Evolutionary conservation across 345 rosid genomes (phyloP).

Genomic region (Salix caprea): DNA sequence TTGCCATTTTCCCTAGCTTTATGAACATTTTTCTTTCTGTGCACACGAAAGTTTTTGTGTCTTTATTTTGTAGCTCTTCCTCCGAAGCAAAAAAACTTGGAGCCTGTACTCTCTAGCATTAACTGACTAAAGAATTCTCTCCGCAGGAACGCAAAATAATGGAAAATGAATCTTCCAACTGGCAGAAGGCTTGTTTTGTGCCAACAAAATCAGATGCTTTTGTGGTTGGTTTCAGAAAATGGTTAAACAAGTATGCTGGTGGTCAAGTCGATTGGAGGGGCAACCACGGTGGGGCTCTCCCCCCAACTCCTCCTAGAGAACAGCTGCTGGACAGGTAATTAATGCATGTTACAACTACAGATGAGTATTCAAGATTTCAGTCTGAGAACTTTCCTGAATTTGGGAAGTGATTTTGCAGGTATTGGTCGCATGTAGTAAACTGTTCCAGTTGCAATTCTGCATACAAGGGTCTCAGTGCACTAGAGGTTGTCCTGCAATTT

Average conservation of each 20-base stretch:
- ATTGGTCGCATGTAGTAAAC: background rate
- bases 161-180: conserved; percentile 59
- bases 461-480: background rate
- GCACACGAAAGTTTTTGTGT: too few species aligned
- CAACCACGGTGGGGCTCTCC: conserved; percentile 51
- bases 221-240: conserved; percentile 72
- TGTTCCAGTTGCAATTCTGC: background rate
- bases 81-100: background rate
- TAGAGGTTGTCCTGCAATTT: conserved; percentile 54
- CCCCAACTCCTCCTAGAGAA: conserved; percentile 73
- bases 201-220: conserved; percentile 77
- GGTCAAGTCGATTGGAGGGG: conserved; percentile 75
- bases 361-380: background rate
- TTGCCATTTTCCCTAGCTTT: too few species aligned
- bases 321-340: conserved; percentile 74
- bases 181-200: conserved; percentile 82
- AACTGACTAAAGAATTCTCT: background rate
- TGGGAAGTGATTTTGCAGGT: background rate
- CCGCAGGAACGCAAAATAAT: conserved; percentile 72
- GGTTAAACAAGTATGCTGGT: conserved; percentile 65
- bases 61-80: too few species aligned
- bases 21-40: too few species aligned
- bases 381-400: background rate
- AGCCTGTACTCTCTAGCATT: background rate
- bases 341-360: background rate